Percentiles rank a stretch among this genome's conserved stretches.
phyloP scores from a whole-genome alignment of 257 asterid species.

The Fraxinus pennsylvanica region DNA sequence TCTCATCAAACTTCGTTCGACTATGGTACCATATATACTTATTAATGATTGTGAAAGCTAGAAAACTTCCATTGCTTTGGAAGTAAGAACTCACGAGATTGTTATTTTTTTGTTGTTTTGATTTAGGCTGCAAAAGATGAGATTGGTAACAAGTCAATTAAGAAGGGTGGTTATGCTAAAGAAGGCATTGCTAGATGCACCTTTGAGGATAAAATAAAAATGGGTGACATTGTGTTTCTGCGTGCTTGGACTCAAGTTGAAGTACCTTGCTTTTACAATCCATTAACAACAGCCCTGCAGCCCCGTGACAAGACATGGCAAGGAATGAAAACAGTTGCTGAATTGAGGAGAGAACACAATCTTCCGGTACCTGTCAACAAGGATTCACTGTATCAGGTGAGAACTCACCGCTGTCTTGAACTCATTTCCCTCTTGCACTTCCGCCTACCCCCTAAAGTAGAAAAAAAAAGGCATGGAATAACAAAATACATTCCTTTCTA shows the following conservation, averaged over 20 bases:
- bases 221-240: conserved; percentile 88
- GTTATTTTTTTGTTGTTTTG: not conserved
- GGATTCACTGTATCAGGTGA: conserved; percentile 85
- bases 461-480: not conserved
- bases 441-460: not conserved
- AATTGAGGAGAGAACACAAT: conserved; percentile 72
- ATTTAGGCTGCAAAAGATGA: conserved; percentile 88
- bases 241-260: conserved; percentile 99
- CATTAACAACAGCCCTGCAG: conserved; percentile 90
- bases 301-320: conserved; percentile 78
- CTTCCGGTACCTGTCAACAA: conserved; percentile 76
- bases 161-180: conserved; percentile 73
- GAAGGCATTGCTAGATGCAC: conserved; percentile 98
- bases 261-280: conserved; percentile 80
- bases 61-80: not conserved
- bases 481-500: conserved; percentile 4
- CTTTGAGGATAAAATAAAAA: conserved; percentile 87
- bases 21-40: not conserved
- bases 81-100: not conserved
- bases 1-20: not conserved
- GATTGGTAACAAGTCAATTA: conserved; percentile 66
- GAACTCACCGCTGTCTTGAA: conserved; percentile 6
- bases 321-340: conserved; percentile 93
- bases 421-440: not conserved
- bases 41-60: too few relatives aligned